Base-by-base conservation (phyloP, 2,329 filamentous ascomycete genomes). In the Fusarium irregulare region DNA sequence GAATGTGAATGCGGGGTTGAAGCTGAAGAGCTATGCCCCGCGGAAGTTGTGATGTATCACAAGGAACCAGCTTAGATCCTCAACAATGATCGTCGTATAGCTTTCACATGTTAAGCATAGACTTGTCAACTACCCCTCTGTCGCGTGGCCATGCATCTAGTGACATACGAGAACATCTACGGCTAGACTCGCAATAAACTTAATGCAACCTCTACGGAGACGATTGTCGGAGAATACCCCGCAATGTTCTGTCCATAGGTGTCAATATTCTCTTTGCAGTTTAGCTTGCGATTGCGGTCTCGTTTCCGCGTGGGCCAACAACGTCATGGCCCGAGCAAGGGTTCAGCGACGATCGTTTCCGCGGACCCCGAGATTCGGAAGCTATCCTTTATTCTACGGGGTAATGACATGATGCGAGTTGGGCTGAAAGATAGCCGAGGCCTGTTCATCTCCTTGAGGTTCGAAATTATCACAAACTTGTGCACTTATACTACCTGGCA, bases 221-320 rank as follows among this genome's bases (percentile, higher is more conserved):
- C 16, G 27, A 65, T 60, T 30, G 28, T n/a, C n/a, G 7, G 48
- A 66, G 48, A 37, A 25, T 67, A 56, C 66, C 66, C 66, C 66
- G 37, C 66, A 70, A 47, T 58, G 27, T 55, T 25, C 9, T 13
- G 14, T 13, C 21, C 6, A 11, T 7, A n/a, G 4, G 23, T 27
- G 13, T 23, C 30, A 23, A n/a, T 28, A 2, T 55, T 44, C 51
- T 53, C 4, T 44, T 51, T 63, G 4, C 3, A 51, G 66, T 70
- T 63, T 70, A 70, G 66, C 51, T 70, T 70, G 66, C 66, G 66
- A 70, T 70, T 44, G 44, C 40, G 18, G 37, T 12, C 25, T 42
- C 30, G 6, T n/a, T 21, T 42, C 49, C 53, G 59, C 61, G 37
- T 28, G 34, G 21, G 37, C 48, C 54, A 27, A 25, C 20, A 58